These are phyloP conservation scores for Acacia confusa DNA, from an alignment of 306 rosid genomes.

Conservation along the genomic window DNA sequence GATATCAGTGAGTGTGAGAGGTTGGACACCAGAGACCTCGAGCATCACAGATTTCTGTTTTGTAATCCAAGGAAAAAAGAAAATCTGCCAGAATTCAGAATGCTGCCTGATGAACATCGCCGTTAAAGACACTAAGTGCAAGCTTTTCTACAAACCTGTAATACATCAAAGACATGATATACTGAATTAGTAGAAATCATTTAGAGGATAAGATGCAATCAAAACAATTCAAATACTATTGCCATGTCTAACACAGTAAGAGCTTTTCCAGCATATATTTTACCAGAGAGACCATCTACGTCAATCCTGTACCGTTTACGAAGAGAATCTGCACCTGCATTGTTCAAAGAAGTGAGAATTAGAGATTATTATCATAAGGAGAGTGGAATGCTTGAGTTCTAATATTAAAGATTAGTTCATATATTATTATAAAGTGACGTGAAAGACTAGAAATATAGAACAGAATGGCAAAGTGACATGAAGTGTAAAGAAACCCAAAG, in stretches of 20 bases:
- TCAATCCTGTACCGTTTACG: constrained; percentile 76
- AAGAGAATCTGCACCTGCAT: constrained; percentile 60
- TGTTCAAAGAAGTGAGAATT: constrained; percentile 14
- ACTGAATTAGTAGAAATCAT: neutral
- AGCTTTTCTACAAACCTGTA: constrained; percentile 78
- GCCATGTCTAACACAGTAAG: neutral
- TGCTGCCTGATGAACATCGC: constrained; percentile 77
- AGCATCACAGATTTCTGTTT: neutral
- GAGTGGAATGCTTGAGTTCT: neutral
- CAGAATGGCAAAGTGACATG: constrained; percentile 3
- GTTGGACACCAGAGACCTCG: constrained; percentile 18
- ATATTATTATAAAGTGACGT: constrained; percentile 3
- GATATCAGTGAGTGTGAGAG: neutral
- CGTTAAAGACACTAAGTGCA: constrained; percentile 69
- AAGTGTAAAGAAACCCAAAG: neutral
- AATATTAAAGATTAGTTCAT: constrained; percentile 21
- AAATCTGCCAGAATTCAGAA: constrained; percentile 79
- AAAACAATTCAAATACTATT: neutral
- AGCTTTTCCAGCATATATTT: constrained; percentile 45
- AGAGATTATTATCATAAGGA: neutral
- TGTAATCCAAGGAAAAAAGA: constrained; percentile 39
- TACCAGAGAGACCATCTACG: constrained; percentile 61
- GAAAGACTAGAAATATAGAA: neutral
- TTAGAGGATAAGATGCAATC: neutral
- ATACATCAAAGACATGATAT: constrained; percentile 5